Base-by-base conservation (phyloP, 345 rosid species). In the Rhodamnia argentea region DNA sequence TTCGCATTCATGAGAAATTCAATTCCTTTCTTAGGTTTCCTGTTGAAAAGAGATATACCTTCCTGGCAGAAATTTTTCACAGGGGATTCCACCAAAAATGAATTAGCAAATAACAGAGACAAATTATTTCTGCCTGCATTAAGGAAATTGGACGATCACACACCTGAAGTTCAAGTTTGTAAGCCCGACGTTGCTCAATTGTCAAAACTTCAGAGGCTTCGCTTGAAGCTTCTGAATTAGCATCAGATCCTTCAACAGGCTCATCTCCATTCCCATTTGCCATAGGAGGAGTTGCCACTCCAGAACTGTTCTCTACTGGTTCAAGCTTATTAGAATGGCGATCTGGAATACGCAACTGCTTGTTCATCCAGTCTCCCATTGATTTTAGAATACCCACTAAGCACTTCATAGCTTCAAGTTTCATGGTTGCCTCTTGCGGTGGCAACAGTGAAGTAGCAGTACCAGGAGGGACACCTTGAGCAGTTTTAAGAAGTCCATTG, bases 141-240 rank as follows among this genome's bases (percentile, higher is more conserved):
- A 27, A 87, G 75, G 85, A 20, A 84, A 75, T 16, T 64, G 59
- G 60, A 40, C 42, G 56, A 82, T 74, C 55, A 47, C 87, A 44
- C 88, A 95, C 99, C 95, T 96, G 99, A 91, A 96, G 99, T 90
- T 98, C 99, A 88, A 98, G 98, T 93, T 98, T 98, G 94, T 98
- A 98, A 85, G 99, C 99, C 78, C 99, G 95, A 51, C 98, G 99
- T 88, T 98, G 99, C 94, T 98, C 99, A 75, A 98, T 96, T 81
- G 94, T 91, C 59, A 93, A 92, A 86, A 95, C 96, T 88, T 95
- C 98, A 89, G 98, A 93, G 89, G 94, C 90, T 89, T 97, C 99
- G 86, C 92, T 89, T 26, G 97, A 93, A 52, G 94, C 88, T 90
- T 98, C 99, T 85, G 99, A 94, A 86, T 90, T 96, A 92, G 96